Percentiles rank a stretch among this genome's conserved stretches.
These are phyloP conservation scores for Eustoma russellianum DNA, from an alignment of 257 asterid genomes.

Conservation along the genomic window DNA sequence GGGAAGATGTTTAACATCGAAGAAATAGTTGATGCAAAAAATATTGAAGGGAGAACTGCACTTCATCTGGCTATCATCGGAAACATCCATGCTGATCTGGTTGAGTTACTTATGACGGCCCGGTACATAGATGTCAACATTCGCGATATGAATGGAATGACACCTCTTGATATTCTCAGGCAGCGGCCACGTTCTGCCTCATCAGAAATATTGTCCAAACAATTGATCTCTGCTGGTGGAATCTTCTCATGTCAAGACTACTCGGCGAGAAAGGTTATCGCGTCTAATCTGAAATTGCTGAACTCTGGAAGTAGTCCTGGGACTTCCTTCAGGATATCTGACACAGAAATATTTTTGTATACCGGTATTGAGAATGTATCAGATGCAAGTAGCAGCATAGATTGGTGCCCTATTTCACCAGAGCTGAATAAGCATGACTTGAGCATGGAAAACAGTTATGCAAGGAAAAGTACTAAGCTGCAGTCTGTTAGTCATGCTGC, in stretches of 20 bases:
- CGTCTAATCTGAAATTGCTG: slow-evolving; percentile 65
- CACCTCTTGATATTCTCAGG: slow-evolving; percentile 72
- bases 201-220: slow-evolving; percentile 54
- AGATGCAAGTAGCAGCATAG: slow-evolving; percentile 29
- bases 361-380: slow-evolving; percentile 57
- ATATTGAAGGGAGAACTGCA: slow-evolving; percentile 55
- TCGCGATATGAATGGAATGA: slow-evolving; percentile 58
- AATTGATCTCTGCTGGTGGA: slow-evolving; percentile 76
- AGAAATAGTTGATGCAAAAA: slow-evolving; percentile 43
- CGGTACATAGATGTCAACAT: slow-evolving; percentile 48
- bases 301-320: slow-evolving; percentile 79
- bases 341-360: slow-evolving; percentile 57
- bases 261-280: slow-evolving; percentile 58
- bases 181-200: slow-evolving; percentile 62
- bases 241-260: slow-evolving; percentile 56
- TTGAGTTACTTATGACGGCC: slow-evolving; percentile 65
- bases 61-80: slow-evolving; percentile 75
- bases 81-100: slow-evolving; percentile 69
- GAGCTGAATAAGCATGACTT: slow-evolving; percentile 25
- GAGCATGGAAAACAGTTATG: slow-evolving; percentile 13
- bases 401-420: slow-evolving; percentile 30
- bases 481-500: slow-evolving; percentile 31
- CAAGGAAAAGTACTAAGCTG: slow-evolving; percentile 21
- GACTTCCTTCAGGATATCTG: slow-evolving; percentile 71
- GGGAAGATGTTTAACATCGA: slow-evolving; percentile 39